Evolutionary conservation across 2,329 filamentous ascomycete genomes (phyloP), one percentile per base, ranked within the genome.

Genomic region (Immersiporthe knoxdaviesiana): DNA sequence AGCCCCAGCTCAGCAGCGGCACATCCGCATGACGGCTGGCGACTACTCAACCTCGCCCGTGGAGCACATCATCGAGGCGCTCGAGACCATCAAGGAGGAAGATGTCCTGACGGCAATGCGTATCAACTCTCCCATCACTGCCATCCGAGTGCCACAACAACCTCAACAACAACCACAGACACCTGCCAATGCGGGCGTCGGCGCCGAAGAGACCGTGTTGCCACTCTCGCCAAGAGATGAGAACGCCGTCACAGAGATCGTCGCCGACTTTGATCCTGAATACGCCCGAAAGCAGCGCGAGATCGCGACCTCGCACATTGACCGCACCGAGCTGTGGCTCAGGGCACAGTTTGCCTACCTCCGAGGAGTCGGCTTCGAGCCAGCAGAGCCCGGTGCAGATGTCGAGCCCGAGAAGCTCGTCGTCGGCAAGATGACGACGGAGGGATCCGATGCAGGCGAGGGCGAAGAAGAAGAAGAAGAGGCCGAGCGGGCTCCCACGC

Each of bases 261-360:
- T 90, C 35, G 85, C 85, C 58, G 90, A 92, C 73, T 93, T 92
- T 75, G 92, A 94, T 72, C 87, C 93, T 68, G 85, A 88, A 70
- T 97, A 97, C 76, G 85, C 90, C 62, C 84, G 86, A 66, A 92
- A 93, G 78, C 87, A 97, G 72, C 87, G 92, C 76, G 84, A 91
- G 73, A 85, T 86, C 58, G 90, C 92, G 10, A 82, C 90, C 27
- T 88, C 87, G n/a, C 93, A 94, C 75, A 82, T 96, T 65, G 92
- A 96, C 78, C 90, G 94, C 72, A 98, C 95, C 5, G 91, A 92
- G 75, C 80, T 92, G 59, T 98, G 95, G 95, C 87, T 98, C 39
- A 83, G 89, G 74, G 92, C 93, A 10, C 95, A 98, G 78, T 90
- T 90, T 68, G 85, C 89, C 18, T 96, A 97, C 74, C 85, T 95